Conservation (phyloP, 257 asterid species). For the Solanum habrochaites region DNA sequence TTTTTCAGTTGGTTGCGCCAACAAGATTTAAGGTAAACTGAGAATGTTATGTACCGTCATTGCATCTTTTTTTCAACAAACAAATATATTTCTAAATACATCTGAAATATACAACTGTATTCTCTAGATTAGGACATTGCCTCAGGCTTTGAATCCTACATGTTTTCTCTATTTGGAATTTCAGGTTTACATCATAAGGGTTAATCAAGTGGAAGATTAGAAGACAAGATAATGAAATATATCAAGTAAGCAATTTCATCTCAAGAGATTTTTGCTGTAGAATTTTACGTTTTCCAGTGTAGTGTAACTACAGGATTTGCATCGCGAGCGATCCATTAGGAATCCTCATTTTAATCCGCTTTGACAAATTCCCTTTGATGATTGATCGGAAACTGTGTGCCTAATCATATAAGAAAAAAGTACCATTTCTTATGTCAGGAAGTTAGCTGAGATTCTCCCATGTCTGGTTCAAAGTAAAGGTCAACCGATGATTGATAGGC, state of each 20-base stretch:
- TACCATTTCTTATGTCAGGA: background rate
- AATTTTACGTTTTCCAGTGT: background rate
- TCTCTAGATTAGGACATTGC: background rate
- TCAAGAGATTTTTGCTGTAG: background rate
- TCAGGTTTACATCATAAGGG: constrained; percentile 44
- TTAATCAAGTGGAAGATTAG: constrained; percentile 20
- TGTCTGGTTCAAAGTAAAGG: background rate
- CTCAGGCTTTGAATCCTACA: background rate
- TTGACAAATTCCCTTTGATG: background rate
- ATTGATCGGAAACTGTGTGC: background rate
- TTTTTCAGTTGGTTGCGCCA: constrained; percentile 37
- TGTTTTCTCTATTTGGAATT: background rate
- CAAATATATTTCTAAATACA: background rate
- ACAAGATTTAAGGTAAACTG: constrained; percentile 39
- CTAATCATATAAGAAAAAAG: background rate
- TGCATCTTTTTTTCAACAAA: background rate
- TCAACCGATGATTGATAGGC: background rate
- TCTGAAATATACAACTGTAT: background rate
- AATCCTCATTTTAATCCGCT: background rate
- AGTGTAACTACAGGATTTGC: background rate
- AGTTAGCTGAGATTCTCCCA: background rate
- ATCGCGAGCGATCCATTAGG: background rate
- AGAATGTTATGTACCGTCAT: background rate
- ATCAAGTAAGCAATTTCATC: background rate
- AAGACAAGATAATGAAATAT: background rate